Evolutionary conservation across 129 eudicot genomes (phyloP).

Genomic region (Arctium minus): DNA sequence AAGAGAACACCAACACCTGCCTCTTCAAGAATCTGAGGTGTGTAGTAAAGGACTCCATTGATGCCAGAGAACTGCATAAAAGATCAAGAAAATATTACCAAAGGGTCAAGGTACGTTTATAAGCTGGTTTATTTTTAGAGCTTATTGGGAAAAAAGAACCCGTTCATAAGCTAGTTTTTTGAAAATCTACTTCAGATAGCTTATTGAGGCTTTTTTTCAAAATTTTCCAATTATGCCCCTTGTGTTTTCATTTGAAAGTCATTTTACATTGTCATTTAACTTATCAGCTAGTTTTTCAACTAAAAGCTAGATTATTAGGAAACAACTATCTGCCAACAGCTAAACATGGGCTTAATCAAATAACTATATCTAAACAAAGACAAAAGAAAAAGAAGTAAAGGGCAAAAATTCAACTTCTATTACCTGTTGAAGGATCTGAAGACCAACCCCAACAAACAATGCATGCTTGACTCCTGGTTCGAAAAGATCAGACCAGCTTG

Average conservation of each 20-base stretch:
- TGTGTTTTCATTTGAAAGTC: neutral
- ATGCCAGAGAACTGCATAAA: slow-evolving; percentile 85
- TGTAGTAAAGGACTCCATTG: slow-evolving; percentile 89
- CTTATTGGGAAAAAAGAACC: neutral
- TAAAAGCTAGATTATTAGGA: too few species aligned
- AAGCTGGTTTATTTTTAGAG: too few species aligned
- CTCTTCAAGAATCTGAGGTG: slow-evolving; percentile 93
- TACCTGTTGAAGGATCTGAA: slow-evolving; percentile 96
- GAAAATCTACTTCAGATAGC: neutral
- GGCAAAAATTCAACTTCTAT: neutral
- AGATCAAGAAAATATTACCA: slow-evolving; percentile 5
- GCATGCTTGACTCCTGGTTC: slow-evolving; percentile 97
- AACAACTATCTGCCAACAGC: neutral
- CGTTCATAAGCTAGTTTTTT: neutral
- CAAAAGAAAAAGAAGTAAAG: neutral
- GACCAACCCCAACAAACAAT: slow-evolving; percentile 69
- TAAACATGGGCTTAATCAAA: neutral
- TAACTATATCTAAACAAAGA: neutral
- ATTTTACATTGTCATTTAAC: neutral
- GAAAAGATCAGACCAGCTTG: slow-evolving; percentile 60
- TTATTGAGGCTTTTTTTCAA: too few species aligned
- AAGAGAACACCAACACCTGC: slow-evolving; percentile 86
- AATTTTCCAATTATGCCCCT: too few species aligned
- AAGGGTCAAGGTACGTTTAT: neutral
- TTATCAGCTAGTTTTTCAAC: neutral